Evolutionary conservation across 352 stramenopile species (phyloP).

Genomic region (Phytopythium helicoides): DNA sequence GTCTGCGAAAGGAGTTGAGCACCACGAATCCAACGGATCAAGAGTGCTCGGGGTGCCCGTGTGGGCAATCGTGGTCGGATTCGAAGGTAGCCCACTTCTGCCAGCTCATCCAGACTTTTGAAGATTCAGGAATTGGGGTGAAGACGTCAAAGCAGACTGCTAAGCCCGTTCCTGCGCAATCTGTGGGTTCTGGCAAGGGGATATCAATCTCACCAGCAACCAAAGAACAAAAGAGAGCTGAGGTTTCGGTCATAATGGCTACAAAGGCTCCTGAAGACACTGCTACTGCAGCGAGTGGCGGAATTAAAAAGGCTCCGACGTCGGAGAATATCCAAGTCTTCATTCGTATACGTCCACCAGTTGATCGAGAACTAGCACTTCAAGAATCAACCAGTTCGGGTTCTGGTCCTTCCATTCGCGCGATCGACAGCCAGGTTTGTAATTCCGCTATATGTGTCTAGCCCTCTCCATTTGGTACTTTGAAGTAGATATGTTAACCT

Average conservation of each 20-base stretch:
- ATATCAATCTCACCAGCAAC: no score
- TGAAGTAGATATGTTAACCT: no score
- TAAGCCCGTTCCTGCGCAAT: no score
- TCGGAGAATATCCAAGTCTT: slow-evolving; percentile 85
- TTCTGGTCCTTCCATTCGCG: slow-evolving; percentile 36
- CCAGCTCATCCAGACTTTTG: slow-evolving; percentile 35
- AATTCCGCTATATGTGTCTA: background rate
- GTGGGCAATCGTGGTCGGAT: slow-evolving; percentile 69
- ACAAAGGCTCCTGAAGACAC: slow-evolving; percentile 10
- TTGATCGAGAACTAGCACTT: slow-evolving; percentile 53
- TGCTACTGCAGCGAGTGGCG: background rate
- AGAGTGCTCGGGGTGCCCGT: slow-evolving; percentile 31
- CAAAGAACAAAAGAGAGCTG: no score
- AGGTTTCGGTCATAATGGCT: slow-evolving; percentile 1
- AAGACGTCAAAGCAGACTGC: no score
- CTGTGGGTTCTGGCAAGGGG: no score
- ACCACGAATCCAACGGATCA: background rate
- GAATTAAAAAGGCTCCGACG: slow-evolving; percentile 17
- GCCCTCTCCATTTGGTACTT: no score
- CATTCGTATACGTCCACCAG: slow-evolving; percentile 76
- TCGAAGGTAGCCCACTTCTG: slow-evolving; percentile 64
- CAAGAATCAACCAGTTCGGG: slow-evolving; percentile 20
- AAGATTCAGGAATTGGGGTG: no score
- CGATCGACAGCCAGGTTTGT: slow-evolving; percentile 39
- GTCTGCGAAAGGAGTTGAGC: slow-evolving; percentile 3